Base-by-base conservation (phyloP, 495 filamentous ascomycete genomes). In the Podospora fimiseda region DNA sequence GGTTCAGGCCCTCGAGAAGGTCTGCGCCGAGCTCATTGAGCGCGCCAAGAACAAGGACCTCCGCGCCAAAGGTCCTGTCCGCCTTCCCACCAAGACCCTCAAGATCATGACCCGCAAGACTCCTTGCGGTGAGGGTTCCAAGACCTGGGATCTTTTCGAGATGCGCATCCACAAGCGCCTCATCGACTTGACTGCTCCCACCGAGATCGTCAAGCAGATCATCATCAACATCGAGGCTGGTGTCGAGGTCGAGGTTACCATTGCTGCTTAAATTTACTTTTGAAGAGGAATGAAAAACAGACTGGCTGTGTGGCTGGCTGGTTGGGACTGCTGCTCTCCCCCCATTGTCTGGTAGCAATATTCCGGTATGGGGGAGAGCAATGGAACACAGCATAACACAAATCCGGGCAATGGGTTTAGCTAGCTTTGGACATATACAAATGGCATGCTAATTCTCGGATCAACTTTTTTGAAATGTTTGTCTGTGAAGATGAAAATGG, bases 211-310 rank as follows among this genome's bases (percentile, higher is more conserved):
- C 74, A 98, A 98, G 86, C 90, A 96, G 83, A 97, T 98, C 82
- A 98, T 98, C 74, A 90, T 97, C 80, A 98, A 98, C 81, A 97
- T 98, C 74, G 93, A 98, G 85, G 93, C 93, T 57, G 93, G 93
- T 81, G 93, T 98, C 71, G 93, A 98, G 84, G 93, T 98, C 65
- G 93, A 98, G 83, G 93, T 98, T 62, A 98, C 93, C 66, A 98
- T 98, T 78, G 93, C 93, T 71, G 92, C 93, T 72, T 98, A 90
- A 81, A 48, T n/a, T n/a, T n/a, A n/a, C n/a, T n/a, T 41, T 20
- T n/a, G 43, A 11, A 37, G n/a, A 33, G 21, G 20, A 47, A 45
- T 27, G 30, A 37, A 36, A 13, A 13, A 41, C 21, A 21, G 22
- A 43, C 21, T 4, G 24, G 8, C 9, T 30, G 33, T 3, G 4